Evolutionary conservation across 23 red algal species (phyloP).

Genomic region (Gracilaria gracilis): DNA sequence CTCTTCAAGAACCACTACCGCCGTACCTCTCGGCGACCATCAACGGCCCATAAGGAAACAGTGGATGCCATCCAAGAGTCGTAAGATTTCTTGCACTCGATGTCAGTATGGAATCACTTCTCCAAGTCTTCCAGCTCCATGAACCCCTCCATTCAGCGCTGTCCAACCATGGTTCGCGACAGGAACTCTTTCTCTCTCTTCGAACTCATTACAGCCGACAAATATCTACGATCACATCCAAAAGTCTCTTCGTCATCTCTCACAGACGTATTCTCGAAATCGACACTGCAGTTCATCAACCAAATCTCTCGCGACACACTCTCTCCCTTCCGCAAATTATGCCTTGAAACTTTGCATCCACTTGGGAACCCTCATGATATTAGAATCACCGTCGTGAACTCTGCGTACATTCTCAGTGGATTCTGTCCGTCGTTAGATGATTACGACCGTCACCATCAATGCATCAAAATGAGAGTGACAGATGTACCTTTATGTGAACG

Average conservation of each 20-base stretch:
- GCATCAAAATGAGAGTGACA: neutral
- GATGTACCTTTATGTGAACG: neutral
- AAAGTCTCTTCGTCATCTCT: neutral
- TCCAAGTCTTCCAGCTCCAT: neutral
- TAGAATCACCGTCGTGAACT: constrained; percentile 13
- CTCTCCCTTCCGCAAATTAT: neutral
- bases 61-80: neutral
- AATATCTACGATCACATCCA: neutral
- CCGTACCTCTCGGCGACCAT: neutral
- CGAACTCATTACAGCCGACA: neutral
- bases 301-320: constrained; percentile 4
- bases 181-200: neutral
- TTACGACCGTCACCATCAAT: neutral
- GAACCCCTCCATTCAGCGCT: neutral
- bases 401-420: neutral
- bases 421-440: neutral
- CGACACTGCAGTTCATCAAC: neutral
- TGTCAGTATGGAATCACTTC: neutral
- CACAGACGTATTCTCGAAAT: neutral
- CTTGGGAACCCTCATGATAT: neutral
- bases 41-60: constrained; percentile 10
- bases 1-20: constrained; percentile 35
- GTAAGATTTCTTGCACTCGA: neutral
- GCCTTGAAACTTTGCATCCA: neutral
- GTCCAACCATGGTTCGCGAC: neutral